Percentiles rank a stretch among this genome's conserved stretches.
Evolutionary conservation across 1,284 basidiomycete genomes (phyloP).

Genomic region (Ceratobasidium theobromae): DNA sequence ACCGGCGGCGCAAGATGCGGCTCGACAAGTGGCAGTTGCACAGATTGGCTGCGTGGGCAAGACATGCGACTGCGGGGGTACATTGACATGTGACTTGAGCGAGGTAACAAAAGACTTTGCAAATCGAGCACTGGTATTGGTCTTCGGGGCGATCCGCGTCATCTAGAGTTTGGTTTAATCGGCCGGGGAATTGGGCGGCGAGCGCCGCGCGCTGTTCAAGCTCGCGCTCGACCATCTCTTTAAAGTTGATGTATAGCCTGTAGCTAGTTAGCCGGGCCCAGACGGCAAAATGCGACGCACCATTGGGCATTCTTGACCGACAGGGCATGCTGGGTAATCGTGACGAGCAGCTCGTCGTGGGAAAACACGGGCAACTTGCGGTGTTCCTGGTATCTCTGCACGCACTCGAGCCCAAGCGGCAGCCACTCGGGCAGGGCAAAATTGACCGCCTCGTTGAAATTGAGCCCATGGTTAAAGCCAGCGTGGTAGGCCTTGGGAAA

Average conservation of each 20-base stretch:
- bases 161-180: constrained; percentile 69
- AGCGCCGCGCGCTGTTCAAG: constrained; percentile 63
- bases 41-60: constrained; percentile 78
- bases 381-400: constrained; percentile 85
- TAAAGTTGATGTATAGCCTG: constrained; percentile 81
- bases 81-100: constrained; percentile 86
- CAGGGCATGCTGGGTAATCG: constrained; percentile 90
- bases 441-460: constrained; percentile 99
- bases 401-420: constrained; percentile 81
- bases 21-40: constrained; percentile 67
- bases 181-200: constrained; percentile 51
- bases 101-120: constrained; percentile 95
- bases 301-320: constrained; percentile 93
- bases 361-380: constrained; percentile 95
- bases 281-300: constrained; percentile 52
- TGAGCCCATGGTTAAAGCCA: constrained; percentile 97
- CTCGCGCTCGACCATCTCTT: constrained; percentile 90
- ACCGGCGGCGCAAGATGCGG: constrained; percentile 73
- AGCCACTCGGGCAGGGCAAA: constrained; percentile 98
- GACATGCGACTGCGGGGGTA: constrained; percentile 75
- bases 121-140: constrained; percentile 91
- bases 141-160: constrained; percentile 85
- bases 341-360: constrained; percentile 94
- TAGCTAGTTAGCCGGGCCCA: constrained; percentile 35
- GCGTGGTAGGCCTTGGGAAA: constrained; percentile 99